phyloP scores from a whole-genome alignment of 2,329 filamentous ascomycete species.

The Epichloe sibirici region DNA sequence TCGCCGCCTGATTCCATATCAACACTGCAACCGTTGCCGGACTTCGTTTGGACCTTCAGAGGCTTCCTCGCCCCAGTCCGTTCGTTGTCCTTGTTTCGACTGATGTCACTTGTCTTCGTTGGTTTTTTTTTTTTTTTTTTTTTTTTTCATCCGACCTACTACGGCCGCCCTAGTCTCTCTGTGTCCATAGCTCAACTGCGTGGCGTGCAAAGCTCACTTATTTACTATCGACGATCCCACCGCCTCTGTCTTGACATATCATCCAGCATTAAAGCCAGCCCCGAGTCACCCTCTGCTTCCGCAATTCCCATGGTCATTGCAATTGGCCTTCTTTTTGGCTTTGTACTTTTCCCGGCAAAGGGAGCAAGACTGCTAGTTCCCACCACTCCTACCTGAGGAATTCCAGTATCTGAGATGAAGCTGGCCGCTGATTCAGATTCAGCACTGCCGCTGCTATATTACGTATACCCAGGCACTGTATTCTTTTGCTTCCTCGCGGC shows the following conservation, averaged over 20 bases:
- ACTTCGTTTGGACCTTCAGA: background rate
- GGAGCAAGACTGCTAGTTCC: too few species aligned
- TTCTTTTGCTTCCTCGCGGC: conserved; percentile 46
- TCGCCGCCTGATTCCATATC: background rate
- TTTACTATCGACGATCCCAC: background rate
- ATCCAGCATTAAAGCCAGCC: background rate
- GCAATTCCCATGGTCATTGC: background rate
- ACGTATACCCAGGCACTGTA: conserved; percentile 43
- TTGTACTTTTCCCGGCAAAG: background rate
- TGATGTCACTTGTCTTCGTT: background rate
- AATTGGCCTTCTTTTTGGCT: background rate
- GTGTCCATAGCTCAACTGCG: background rate
- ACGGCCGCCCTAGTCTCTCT: background rate
- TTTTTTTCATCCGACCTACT: background rate
- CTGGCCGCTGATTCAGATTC: conserved; percentile 5
- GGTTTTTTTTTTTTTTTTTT: background rate
- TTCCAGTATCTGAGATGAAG: conserved; percentile 1
- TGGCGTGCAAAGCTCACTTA: background rate
- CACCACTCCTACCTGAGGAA: background rate
- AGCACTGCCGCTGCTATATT: conserved; percentile 37
- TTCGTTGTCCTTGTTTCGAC: background rate
- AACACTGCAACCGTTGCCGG: background rate
- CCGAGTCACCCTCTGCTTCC: background rate
- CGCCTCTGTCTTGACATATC: background rate
- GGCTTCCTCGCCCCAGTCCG: background rate